Evolutionary conservation across 2,329 filamentous ascomycete species (phyloP), one percentile per base, ranked within the genome.

Genomic region (Aspergillus sp.): DNA sequence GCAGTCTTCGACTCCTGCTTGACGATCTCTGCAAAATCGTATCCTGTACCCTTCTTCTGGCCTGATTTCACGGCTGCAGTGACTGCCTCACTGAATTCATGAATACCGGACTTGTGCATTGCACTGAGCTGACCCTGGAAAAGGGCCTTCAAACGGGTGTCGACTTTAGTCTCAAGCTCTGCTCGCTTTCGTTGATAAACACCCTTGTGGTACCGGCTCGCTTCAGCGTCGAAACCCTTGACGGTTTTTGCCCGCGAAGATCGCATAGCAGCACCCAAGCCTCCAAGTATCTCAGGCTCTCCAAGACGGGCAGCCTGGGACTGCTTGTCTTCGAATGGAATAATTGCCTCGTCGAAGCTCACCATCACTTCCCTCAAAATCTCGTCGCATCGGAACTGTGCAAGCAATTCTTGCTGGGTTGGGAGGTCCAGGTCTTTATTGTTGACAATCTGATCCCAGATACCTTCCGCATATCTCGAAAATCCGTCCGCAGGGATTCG

Each of bases 401-500:
- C 93, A 42, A 98, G 78, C 37, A 98, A 77, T 66, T 98, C 93
- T 69, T 98, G 93, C 65, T 98, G 93, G 0, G 93, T 97, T 4
- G 93, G 93, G 46, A 98, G 70, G 68, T 98, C 93, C 43, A 98
- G 76, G 61, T 98, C 93, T 69, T 98, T 98, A 77, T 98, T 98
- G 74, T 91, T 87, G 57, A 95, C 90, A 62, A 98, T 98, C 69
- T 97, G 91, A 59, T 97, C 90, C 93, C 93, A 98, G 36, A 98
- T 82, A 33, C 90, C 89, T 63, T 93, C 83, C 0, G 93, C 90
- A 58, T 98, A 98, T 47, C 90, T 78, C 0, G 91, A 88, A 62
- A 97, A 93, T n/a, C 93, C 93, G 66, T 98, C 93, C 7, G 93
- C 93, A 8, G 93, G 93, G 51, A 98, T 98, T 45, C 93, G 80